These are phyloP conservation scores for Jackrogersella multiformis DNA, from an alignment of 495 filamentous ascomycete species.

Conservation along the genomic window DNA sequence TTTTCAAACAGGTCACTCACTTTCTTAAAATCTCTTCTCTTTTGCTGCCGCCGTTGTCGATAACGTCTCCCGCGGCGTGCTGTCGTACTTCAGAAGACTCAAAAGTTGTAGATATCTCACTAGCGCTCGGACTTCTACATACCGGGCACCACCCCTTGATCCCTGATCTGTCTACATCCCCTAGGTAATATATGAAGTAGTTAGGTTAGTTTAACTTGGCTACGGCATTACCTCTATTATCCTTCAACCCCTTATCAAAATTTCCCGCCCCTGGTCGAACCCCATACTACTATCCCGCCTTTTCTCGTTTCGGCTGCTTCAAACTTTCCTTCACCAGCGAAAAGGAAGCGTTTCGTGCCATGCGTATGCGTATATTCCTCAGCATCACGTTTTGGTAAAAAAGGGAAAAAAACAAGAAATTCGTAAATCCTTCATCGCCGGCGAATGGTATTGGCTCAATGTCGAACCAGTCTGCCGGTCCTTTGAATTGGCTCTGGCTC, in stretches of 20 bases:
- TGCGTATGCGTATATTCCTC: conserved; percentile 18
- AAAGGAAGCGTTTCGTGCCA: conserved; percentile 13
- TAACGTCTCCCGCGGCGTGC: not conserved
- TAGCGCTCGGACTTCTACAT: conserved; percentile 37
- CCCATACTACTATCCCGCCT: conserved; percentile 38
- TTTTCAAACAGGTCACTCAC: not conserved
- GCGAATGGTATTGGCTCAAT: conserved; percentile 43
- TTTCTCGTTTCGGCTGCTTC: conserved; percentile 42
- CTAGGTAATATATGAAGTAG: not conserved
- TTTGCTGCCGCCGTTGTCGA: not conserved
- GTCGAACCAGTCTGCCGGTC: conserved; percentile 41
- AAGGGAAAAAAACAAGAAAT: not conserved
- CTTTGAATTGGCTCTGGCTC: conserved; percentile 44
- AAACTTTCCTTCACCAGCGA: conserved; percentile 27
- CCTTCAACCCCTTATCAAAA: conserved; percentile 41
- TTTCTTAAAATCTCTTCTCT: not conserved
- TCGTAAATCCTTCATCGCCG: conserved; percentile 11
- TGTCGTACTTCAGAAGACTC: not conserved
- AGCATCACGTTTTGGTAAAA: conserved; percentile 2
- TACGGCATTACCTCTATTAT: conserved; percentile 22
- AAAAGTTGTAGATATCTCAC: conserved; percentile 29
- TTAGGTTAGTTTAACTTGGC: conserved; percentile 10
- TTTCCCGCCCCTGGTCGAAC: conserved; percentile 39
- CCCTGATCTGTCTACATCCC: conserved; percentile 22
- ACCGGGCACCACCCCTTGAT: conserved; percentile 21